phyloP scores from a whole-genome alignment of 2,329 filamentous ascomycete species.

The Penicillium sp. region DNA sequence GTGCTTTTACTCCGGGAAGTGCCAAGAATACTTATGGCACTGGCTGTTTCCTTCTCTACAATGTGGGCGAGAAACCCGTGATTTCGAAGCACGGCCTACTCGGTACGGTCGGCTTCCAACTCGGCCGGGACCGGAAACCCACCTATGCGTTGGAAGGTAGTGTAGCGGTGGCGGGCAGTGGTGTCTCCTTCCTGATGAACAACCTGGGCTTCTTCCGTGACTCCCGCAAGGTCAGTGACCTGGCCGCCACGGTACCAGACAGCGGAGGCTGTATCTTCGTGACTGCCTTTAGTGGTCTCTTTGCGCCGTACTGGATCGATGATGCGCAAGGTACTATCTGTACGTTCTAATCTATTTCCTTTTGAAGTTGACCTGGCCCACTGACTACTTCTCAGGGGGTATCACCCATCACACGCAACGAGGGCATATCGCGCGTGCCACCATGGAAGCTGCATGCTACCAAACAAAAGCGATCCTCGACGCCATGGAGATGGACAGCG shows the following conservation, averaged over 20 bases:
- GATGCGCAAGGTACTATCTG: constrained; percentile 84
- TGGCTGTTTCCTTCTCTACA: constrained; percentile 82
- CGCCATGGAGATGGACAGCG: constrained; percentile 83
- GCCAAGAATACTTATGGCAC: constrained; percentile 92
- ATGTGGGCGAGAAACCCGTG: constrained; percentile 76
- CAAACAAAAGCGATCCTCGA: constrained; percentile 90
- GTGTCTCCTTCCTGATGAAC: constrained; percentile 67
- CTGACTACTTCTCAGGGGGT: constrained; percentile 50
- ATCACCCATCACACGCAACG: constrained; percentile 79
- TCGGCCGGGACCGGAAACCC: constrained; percentile 57
- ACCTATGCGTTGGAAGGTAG: constrained; percentile 80
- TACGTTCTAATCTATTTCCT: constrained; percentile 36
- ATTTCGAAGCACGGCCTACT: constrained; percentile 76
- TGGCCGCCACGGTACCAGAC: constrained; percentile 61
- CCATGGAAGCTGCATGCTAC: constrained; percentile 84
- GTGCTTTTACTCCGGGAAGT: constrained; percentile 71
- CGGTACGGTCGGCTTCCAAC: constrained; percentile 79
- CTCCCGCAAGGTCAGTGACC: constrained; percentile 56
- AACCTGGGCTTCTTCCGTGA: constrained; percentile 58
- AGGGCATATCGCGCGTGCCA: constrained; percentile 81
- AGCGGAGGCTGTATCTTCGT: constrained; percentile 83
- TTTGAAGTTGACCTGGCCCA: constrained; percentile 1
- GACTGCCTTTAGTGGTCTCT: constrained; percentile 83
- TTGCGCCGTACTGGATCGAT: constrained; percentile 92
- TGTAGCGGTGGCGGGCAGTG: constrained; percentile 73